phyloP scores from a whole-genome alignment of 2,329 filamentous ascomycete species.

The Ceratocystis colombiana region DNA sequence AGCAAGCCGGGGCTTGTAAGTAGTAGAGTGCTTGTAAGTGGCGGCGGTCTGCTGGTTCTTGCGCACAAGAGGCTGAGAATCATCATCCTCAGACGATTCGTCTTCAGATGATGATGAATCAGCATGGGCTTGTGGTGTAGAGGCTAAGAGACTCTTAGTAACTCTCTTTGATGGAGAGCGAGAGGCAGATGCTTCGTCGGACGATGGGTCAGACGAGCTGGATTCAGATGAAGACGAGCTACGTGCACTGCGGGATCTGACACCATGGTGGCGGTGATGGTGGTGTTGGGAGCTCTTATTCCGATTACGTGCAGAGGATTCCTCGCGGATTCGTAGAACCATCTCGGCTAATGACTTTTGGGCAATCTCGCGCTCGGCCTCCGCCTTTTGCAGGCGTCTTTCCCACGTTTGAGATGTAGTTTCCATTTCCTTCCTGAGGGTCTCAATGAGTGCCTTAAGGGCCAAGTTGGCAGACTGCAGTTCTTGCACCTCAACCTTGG shows the following conservation, averaged over 20 bases:
- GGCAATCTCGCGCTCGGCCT: conserved; percentile 61
- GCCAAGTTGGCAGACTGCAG: conserved; percentile 31
- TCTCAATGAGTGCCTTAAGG: conserved; percentile 60
- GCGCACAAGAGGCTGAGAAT: neutral
- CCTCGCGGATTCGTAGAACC: conserved; percentile 62
- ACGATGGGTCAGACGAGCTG: neutral
- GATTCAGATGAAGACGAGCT: conserved; percentile 18
- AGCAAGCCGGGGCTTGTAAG: no score
- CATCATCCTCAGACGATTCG: conserved; percentile 16
- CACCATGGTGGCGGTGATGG: neutral
- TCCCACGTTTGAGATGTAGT: neutral
- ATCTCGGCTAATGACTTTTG: conserved; percentile 75
- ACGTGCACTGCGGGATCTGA: conserved; percentile 9
- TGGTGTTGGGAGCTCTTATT: conserved; percentile 7
- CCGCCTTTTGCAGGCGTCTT: conserved; percentile 48
- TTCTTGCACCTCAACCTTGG: conserved; percentile 28
- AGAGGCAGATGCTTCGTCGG: neutral
- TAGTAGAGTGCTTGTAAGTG: neutral
- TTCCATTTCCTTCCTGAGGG: conserved; percentile 64
- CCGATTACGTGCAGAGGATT: conserved; percentile 17
- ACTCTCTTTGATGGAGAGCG: neutral
- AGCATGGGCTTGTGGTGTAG: neutral
- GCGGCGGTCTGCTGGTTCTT: neutral
- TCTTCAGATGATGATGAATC: conserved; percentile 18
- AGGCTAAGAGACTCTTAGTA: neutral